These are phyloP conservation scores for Talinum fruticosum DNA, from an alignment of 148 eudicot genomes.

Conservation along the genomic window DNA sequence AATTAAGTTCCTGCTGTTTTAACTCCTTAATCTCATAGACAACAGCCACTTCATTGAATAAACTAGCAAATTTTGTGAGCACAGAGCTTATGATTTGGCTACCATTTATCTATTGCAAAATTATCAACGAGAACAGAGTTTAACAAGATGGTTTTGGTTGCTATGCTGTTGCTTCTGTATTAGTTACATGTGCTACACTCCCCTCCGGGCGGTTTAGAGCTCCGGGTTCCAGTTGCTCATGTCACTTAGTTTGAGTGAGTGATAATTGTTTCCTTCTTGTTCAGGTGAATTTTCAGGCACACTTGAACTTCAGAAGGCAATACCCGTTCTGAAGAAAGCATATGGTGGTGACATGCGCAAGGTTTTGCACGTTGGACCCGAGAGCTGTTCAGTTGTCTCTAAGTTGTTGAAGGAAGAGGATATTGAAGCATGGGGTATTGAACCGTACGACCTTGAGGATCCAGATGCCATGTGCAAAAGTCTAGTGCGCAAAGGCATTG, in stretches of 20 bases:
- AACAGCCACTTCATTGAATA: no score
- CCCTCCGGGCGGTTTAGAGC: not conserved
- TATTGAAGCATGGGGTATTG: conserved; percentile 96
- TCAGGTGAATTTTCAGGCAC: conserved; percentile 77
- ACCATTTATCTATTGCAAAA: not conserved
- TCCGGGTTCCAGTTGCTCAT: not conserved
- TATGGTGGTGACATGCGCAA: conserved; percentile 80
- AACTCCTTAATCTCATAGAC: no score
- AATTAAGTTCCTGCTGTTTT: no score
- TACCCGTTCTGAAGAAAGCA: conserved; percentile 73
- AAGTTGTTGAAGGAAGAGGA: conserved; percentile 71
- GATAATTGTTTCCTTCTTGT: not conserved
- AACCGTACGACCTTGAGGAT: conserved; percentile 91
- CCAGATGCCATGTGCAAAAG: conserved; percentile 65
- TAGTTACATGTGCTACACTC: not conserved
- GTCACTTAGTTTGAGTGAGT: not conserved
- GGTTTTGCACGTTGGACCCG: conserved; percentile 93
- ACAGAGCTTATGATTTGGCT: not conserved
- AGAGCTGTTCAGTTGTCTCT: conserved; percentile 83
- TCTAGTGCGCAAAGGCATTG: conserved; percentile 84
- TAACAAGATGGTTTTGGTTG: no score
- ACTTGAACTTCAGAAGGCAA: conserved; percentile 54
- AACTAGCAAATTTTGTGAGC: not conserved
- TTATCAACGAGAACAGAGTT: not conserved
- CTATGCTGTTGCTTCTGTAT: not conserved